A percentile compares a stretch with the other conserved stretches of the same genome.
Evolutionary conservation across 305 asterid species (phyloP).

Genomic region (Galium porrigens): DNA sequence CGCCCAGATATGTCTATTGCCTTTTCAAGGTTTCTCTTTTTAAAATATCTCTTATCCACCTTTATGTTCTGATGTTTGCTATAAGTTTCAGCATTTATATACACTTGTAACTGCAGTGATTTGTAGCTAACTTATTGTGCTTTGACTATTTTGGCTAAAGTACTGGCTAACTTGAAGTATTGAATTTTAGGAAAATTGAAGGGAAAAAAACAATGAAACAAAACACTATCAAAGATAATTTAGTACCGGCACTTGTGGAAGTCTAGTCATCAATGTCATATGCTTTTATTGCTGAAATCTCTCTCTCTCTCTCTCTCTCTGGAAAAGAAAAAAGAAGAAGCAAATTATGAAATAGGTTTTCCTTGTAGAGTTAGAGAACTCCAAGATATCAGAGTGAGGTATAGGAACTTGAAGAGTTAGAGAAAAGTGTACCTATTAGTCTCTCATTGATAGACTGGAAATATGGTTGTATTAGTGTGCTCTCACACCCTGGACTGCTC

Average conservation of each 20-base stretch:
- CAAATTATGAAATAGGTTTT: neutral
- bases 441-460: neutral
- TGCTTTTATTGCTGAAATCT: neutral
- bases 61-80: neutral
- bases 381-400: neutral
- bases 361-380: neutral
- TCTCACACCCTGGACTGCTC: neutral
- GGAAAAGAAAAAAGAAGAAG: neutral
- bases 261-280: neutral
- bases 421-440: neutral
- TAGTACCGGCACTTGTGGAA: neutral
- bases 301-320: neutral
- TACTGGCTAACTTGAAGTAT: neutral
- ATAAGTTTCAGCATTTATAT: neutral
- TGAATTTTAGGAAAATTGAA: no score
- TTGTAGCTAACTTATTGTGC: neutral
- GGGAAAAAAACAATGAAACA: no score
- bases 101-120: neutral
- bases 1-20: conserved; percentile 88
- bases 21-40: conserved; percentile 40
- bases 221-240: neutral
- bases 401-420: neutral
- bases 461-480: neutral
- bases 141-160: neutral
- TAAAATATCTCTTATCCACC: conserved; percentile 1